A percentile compares a stretch with the other conserved stretches of the same genome.
These are phyloP conservation scores for Fusarium camptoceras DNA, from an alignment of 2,329 filamentous ascomycete species.

Conservation along the genomic window DNA sequence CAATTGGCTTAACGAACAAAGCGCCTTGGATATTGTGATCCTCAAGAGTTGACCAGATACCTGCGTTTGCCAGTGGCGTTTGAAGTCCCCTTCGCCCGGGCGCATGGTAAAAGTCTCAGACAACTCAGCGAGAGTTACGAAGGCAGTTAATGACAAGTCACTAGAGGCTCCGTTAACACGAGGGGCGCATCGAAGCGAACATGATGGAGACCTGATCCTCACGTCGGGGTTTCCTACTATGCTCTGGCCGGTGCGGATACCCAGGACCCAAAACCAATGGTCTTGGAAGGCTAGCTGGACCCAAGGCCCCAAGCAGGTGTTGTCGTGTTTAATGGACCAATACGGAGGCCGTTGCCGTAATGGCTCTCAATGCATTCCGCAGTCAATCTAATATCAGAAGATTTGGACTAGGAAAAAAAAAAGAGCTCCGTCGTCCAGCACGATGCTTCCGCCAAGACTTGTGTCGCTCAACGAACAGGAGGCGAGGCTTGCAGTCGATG, in stretches of 20 bases:
- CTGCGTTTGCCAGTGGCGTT: constrained; percentile 16
- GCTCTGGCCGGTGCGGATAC: neutral
- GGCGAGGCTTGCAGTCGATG: neutral
- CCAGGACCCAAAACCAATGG: constrained; percentile 6
- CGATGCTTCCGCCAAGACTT: constrained; percentile 20
- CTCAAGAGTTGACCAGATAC: constrained; percentile 17
- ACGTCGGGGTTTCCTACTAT: neutral
- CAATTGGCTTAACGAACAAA: constrained; percentile 13
- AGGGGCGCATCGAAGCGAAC: constrained; percentile 36
- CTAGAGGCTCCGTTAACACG: constrained; percentile 10
- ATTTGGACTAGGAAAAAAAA: constrained; percentile 8
- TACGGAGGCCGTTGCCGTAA: constrained; percentile 1
- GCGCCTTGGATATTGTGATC: constrained; percentile 8
- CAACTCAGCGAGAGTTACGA: constrained; percentile 1
- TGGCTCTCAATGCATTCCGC: constrained; percentile 32
- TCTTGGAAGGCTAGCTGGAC: constrained; percentile 7
- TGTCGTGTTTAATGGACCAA: constrained; percentile 7
- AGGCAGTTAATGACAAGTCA: constrained; percentile 16
- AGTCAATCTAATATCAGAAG: constrained; percentile 21
- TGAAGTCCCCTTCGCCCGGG: constrained; percentile 22
- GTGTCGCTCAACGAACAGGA: neutral
- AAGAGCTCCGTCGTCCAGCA: constrained; percentile 6
- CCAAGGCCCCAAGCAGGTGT: constrained; percentile 1
- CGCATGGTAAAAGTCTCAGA: constrained; percentile 19
- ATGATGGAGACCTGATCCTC: constrained; percentile 10